These are phyloP conservation scores for Phytophthora lateralis DNA, from an alignment of 352 stramenopile species.

Conservation along the genomic window DNA sequence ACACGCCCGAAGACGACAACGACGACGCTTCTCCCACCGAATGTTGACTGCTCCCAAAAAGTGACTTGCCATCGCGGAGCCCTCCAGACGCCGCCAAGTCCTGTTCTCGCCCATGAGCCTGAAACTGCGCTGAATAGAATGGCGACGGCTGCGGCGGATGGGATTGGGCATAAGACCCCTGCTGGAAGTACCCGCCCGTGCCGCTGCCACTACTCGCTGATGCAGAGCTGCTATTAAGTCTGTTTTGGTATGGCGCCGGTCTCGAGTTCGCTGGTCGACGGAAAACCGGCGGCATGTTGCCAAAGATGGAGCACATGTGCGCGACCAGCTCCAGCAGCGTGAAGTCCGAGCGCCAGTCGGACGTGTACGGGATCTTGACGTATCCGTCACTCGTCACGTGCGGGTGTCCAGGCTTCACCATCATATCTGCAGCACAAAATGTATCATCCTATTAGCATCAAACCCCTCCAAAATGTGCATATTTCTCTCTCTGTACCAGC, in stretches of 20 bases:
- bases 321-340: constrained; percentile 85
- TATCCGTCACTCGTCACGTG: constrained; percentile 88
- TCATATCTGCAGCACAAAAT: constrained; percentile 59
- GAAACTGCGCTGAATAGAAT: constrained; percentile 39
- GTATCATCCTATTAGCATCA: background rate
- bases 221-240: constrained; percentile 35
- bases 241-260: constrained; percentile 39
- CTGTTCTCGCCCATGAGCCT: constrained; percentile 28
- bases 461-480: background rate
- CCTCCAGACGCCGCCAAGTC: constrained; percentile 19
- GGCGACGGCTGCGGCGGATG: constrained; percentile 39
- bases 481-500: constrained; percentile 58
- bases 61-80: constrained; percentile 32
- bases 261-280: constrained; percentile 58
- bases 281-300: constrained; percentile 86
- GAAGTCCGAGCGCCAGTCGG: constrained; percentile 83
- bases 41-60: constrained; percentile 52
- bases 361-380: constrained; percentile 86
- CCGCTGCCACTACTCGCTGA: constrained; percentile 22
- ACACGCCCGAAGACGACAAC: constrained; percentile 25
- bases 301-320: constrained; percentile 91
- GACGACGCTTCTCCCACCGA: constrained; percentile 14
- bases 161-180: constrained; percentile 38
- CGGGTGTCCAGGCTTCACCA: constrained; percentile 86
- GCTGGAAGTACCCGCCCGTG: constrained; percentile 55